Conservation (phyloP, 345 rosid species). For the Aurinia saxatilis region DNA sequence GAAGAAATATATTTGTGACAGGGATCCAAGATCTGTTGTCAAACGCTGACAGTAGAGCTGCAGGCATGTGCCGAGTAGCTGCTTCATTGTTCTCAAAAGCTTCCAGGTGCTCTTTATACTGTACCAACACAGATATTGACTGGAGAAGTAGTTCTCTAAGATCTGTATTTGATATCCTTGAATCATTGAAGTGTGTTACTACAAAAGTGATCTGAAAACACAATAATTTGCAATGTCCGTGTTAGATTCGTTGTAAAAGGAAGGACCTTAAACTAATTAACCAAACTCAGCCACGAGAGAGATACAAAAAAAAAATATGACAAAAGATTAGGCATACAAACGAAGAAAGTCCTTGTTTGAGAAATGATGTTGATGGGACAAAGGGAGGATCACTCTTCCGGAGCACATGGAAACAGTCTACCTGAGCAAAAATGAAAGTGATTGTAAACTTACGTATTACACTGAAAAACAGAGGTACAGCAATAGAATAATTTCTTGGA, state of each 20-base stretch:
- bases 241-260: not conserved
- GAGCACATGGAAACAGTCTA: slow-evolving; percentile 96
- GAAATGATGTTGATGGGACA: slow-evolving; percentile 64
- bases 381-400: slow-evolving; percentile 95
- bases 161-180: slow-evolving; percentile 83
- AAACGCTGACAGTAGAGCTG: slow-evolving; percentile 73
- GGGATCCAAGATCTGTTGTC: slow-evolving; percentile 97
- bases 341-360: slow-evolving; percentile 90
- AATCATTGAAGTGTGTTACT: slow-evolving; percentile 83
- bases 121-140: slow-evolving; percentile 86
- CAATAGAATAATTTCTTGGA: not conserved
- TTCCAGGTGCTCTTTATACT: slow-evolving; percentile 75
- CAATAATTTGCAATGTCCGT: slow-evolving; percentile 1
- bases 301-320: not conserved
- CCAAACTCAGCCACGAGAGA: not conserved
- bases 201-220: slow-evolving; percentile 73
- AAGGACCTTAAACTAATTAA: not conserved
- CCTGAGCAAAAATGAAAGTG: slow-evolving; percentile 40
- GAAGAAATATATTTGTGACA: slow-evolving; percentile 81
- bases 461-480: not conserved
- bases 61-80: slow-evolving; percentile 70
- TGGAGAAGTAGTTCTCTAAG: slow-evolving; percentile 93
- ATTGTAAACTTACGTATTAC: not conserved
- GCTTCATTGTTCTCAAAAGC: slow-evolving; percentile 85
- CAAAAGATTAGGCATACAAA: slow-evolving; percentile 51